These are phyloP conservation scores for Umbelopsis isabellina DNA, from an alignment of 192 early-diverging fungal genomes.

Conservation along the genomic window DNA sequence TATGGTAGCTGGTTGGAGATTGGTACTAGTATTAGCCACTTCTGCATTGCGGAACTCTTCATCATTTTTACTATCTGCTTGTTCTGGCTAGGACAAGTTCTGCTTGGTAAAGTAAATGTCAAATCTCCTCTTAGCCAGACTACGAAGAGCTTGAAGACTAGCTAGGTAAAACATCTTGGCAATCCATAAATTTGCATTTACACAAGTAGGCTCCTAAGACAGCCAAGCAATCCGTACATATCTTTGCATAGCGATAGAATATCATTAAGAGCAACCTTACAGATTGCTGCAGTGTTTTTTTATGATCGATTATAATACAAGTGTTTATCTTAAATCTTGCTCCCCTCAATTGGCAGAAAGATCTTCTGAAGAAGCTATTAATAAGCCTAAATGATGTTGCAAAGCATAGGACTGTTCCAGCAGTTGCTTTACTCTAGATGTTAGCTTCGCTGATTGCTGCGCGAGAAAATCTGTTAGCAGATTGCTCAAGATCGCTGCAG, in stretches of 20 bases:
- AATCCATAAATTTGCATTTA: not conserved
- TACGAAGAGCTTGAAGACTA: not conserved
- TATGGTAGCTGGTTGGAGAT: slow-evolving; percentile 96
- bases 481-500: not conserved
- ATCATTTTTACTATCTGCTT: slow-evolving; percentile 89
- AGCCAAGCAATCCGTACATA: not conserved
- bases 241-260: not conserved
- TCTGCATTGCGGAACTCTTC: slow-evolving; percentile 91
- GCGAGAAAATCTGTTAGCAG: not conserved
- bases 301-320: slow-evolving; percentile 19
- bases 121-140: not conserved
- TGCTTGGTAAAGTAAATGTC: slow-evolving; percentile 44
- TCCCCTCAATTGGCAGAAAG: not conserved
- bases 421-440: not conserved
- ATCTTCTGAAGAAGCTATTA: slow-evolving; percentile 11
- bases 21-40: slow-evolving; percentile 95
- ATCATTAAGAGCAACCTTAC: too few relatives aligned
- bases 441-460: not conserved
- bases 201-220: not conserved
- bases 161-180: not conserved
- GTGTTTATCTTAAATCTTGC: not conserved
- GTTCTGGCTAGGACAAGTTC: slow-evolving; percentile 73
- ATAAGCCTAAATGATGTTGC: slow-evolving; percentile 10
- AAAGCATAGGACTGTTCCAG: slow-evolving; percentile 8
- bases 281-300: too few relatives aligned